Evolutionary conservation across 768 basidiomycete species (phyloP).

Genomic region (Suillus occidentalis): DNA sequence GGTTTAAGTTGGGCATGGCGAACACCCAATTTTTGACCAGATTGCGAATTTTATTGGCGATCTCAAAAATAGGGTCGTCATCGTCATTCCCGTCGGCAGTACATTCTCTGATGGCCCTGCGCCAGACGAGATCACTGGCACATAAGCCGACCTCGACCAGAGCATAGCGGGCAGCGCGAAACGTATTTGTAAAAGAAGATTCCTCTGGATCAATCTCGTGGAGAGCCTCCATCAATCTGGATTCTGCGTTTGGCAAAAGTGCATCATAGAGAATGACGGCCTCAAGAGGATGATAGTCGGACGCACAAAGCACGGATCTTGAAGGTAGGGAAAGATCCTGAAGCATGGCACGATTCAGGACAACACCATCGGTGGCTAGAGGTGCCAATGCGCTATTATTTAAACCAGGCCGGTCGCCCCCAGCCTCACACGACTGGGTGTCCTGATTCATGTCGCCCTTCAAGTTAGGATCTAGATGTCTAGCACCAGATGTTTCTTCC

Average conservation of each 20-base stretch:
- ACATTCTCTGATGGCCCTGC: constrained; percentile 46
- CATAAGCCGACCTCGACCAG: constrained; percentile 62
- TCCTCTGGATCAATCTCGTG: constrained; percentile 44
- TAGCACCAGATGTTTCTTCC: constrained; percentile 49
- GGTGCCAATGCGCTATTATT: constrained; percentile 19
- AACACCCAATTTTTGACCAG: constrained; percentile 62
- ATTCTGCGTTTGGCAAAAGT: constrained; percentile 33
- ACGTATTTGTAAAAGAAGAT: constrained; percentile 39
- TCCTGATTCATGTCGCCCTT: constrained; percentile 20
- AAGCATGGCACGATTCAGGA: constrained; percentile 8
- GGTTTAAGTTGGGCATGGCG: constrained; percentile 60
- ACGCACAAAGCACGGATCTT: constrained; percentile 32
- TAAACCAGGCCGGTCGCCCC: constrained; percentile 25
- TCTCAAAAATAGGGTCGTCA: constrained; percentile 30
- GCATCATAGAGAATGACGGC: constrained; percentile 55
- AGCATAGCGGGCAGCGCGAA: constrained; percentile 46
- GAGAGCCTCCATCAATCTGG: constrained; percentile 47
- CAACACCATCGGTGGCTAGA: constrained; percentile 13
- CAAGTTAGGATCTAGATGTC: constrained; percentile 17
- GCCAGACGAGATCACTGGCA: constrained; percentile 72
- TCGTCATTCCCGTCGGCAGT: constrained; percentile 36
- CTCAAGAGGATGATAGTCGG: constrained; percentile 47
- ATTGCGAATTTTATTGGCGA: constrained; percentile 30
- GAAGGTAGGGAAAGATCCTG: constrained; percentile 12
- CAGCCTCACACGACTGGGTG: constrained; percentile 28